Conservation (phyloP, 208 protist species). For the Endotrypanum monterogeii region DNA sequence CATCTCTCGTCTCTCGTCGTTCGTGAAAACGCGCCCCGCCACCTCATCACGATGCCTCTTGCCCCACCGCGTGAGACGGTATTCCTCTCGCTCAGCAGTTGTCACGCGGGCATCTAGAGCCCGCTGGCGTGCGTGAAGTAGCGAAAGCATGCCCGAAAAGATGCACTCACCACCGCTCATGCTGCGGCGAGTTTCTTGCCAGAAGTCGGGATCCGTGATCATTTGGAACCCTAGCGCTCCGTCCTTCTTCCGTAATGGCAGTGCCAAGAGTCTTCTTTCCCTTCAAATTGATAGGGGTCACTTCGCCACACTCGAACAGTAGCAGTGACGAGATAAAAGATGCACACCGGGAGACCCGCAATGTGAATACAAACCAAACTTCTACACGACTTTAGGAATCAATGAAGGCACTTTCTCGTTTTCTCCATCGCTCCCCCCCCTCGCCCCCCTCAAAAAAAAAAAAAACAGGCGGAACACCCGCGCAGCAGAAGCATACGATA, state of each 20-base stretch:
- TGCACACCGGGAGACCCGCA: too few species aligned
- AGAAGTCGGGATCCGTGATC: conserved; percentile 89
- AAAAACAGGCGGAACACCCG: too few species aligned
- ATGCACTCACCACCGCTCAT: conserved; percentile 61
- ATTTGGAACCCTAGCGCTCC: conserved; percentile 23
- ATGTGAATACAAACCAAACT: too few species aligned
- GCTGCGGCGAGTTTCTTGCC: conserved; percentile 68
- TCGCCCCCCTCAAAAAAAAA: too few species aligned
- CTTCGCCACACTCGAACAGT: too few species aligned
- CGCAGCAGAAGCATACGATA: too few species aligned
- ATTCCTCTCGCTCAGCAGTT: conserved; percentile 41
- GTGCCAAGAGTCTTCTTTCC: too few species aligned
- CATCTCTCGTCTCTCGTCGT: conserved; percentile 36
- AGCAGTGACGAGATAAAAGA: too few species aligned
- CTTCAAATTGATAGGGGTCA: too few species aligned
- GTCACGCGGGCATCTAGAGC: conserved; percentile 49
- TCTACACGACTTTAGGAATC: too few species aligned
- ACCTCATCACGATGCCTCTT: conserved; percentile 36
- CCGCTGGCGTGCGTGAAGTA: conserved; percentile 66
- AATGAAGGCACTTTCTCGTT: too few species aligned
- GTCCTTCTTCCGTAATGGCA: neutral
- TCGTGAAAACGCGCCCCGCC: conserved; percentile 31
- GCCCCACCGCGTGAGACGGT: conserved; percentile 30
- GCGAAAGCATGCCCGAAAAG: conserved; percentile 65
- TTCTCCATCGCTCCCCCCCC: too few species aligned